Conservation (phyloP, 2,329 filamentous ascomycete genomes). For the Aspergillus versicolor region DNA sequence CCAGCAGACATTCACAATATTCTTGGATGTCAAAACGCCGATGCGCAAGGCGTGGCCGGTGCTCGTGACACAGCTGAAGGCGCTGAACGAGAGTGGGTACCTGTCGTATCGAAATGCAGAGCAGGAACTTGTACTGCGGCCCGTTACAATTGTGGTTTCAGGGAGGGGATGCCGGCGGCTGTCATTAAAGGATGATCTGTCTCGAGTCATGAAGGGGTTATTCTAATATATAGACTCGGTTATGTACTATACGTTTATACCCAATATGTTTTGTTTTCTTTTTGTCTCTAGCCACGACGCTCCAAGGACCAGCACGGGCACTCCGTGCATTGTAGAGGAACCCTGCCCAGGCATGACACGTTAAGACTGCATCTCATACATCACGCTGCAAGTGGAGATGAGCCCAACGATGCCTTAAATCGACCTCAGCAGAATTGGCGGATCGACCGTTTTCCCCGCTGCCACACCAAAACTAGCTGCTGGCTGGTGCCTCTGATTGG, state of each 20-base stretch:
- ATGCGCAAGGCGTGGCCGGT: conserved; percentile 16
- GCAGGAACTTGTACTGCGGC: conserved; percentile 18
- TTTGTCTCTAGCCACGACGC: not conserved
- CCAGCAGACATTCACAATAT: conserved; percentile 21
- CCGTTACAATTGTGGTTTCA: conserved; percentile 26
- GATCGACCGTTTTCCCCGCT: conserved; percentile 22
- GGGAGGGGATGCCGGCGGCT: conserved; percentile 7
- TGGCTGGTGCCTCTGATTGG: conserved; percentile 18
- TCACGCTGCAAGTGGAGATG: not conserved
- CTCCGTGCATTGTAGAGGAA: not conserved
- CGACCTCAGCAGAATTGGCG: conserved; percentile 2
- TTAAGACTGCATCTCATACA: conserved; percentile 13
- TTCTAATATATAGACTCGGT: not conserved
- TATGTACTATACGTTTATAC: conserved; percentile 1
- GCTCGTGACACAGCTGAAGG: conserved; percentile 20
- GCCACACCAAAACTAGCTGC: conserved; percentile 18
- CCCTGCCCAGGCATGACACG: conserved; percentile 12
- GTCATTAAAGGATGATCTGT: not conserved
- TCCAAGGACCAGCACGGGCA: no score
- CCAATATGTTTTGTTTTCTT: not conserved
- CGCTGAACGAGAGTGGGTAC: conserved; percentile 21
- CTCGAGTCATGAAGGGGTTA: not conserved
- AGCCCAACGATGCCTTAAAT: conserved; percentile 12
- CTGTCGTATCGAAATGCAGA: conserved; percentile 25
- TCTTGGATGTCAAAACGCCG: conserved; percentile 24